Percentiles rank a stretch among this genome's conserved stretches.
phyloP scores from a whole-genome alignment of 2,329 filamentous ascomycete genomes.

The Rutstroemia sp. region DNA sequence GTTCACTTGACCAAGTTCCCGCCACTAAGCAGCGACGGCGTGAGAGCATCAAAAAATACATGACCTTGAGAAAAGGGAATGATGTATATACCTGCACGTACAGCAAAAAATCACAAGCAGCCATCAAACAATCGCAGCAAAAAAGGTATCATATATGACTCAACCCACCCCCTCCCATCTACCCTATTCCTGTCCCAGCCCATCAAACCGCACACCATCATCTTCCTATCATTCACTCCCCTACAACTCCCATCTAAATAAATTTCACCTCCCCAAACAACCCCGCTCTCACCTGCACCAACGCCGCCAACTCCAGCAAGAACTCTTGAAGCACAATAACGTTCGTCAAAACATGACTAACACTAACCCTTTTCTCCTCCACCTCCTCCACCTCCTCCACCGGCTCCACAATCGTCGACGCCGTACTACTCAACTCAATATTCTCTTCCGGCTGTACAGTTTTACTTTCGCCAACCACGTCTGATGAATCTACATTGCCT shows the following conservation, averaged over 20 bases:
- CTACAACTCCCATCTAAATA: conserved; percentile 20
- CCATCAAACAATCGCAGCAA: too few species aligned
- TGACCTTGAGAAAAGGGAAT: too few species aligned
- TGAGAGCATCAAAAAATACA: too few species aligned
- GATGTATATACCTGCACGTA: too few species aligned
- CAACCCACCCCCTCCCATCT: background rate
- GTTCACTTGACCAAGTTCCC: too few species aligned
- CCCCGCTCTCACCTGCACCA: conserved; percentile 67
- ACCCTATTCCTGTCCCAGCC: background rate
- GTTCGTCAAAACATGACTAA: conserved; percentile 75
- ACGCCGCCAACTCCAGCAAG: conserved; percentile 65
- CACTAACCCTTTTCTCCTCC: conserved; percentile 40
- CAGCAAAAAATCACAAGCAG: too few species aligned
- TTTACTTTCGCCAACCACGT: conserved; percentile 1
- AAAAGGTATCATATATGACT: background rate
- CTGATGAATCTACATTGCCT: background rate
- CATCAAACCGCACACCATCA: background rate
- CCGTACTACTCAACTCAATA: background rate
- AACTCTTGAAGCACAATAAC: conserved; percentile 75
- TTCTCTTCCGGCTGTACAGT: background rate
- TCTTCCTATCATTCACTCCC: background rate
- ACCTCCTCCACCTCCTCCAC: conserved; percentile 12
- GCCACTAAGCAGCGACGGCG: too few species aligned
- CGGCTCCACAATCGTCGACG: background rate
- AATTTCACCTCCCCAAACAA: conserved; percentile 72